Evolutionary conservation across 2,329 filamentous ascomycete species (phyloP).

Genomic region (Cercospora janseana): DNA sequence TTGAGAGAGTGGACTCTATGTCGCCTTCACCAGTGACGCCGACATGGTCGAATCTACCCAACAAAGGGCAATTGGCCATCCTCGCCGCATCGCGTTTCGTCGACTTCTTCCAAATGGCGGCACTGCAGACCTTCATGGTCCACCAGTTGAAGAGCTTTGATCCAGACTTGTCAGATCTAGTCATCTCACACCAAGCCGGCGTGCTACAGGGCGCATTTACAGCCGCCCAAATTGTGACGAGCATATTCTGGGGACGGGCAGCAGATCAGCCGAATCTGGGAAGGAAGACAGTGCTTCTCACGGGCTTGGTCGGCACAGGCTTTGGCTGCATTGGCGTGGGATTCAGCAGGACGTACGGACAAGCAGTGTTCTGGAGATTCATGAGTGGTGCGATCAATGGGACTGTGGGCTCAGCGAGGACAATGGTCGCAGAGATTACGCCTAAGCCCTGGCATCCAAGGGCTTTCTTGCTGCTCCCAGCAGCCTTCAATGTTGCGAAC

Average conservation of each 20-base stretch:
- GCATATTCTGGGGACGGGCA: slow-evolving; percentile 43
- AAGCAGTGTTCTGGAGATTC: slow-evolving; percentile 44
- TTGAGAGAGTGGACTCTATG: slow-evolving; percentile 1
- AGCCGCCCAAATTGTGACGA: slow-evolving; percentile 44
- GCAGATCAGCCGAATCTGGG: slow-evolving; percentile 48
- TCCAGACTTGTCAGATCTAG: slow-evolving; percentile 46
- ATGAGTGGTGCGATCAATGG: slow-evolving; percentile 44
- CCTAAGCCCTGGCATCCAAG: slow-evolving; percentile 43
- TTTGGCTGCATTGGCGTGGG: slow-evolving; percentile 43
- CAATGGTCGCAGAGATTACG: slow-evolving; percentile 44
- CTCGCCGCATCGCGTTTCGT: slow-evolving; percentile 44
- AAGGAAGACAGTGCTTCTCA: slow-evolving; percentile 42
- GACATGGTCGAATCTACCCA: slow-evolving; percentile 44
- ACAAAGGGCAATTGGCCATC: slow-evolving; percentile 43
- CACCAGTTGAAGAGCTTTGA: slow-evolving; percentile 46
- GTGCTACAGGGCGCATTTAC: slow-evolving; percentile 45
- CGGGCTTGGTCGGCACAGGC: slow-evolving; percentile 42
- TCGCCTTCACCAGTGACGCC: slow-evolving; percentile 21
- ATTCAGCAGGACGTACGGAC: slow-evolving; percentile 41
- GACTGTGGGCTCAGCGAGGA: slow-evolving; percentile 43
- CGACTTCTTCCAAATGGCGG: slow-evolving; percentile 48
- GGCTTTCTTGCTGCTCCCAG: slow-evolving; percentile 42
- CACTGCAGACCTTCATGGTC: slow-evolving; percentile 47
- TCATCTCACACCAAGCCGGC: slow-evolving; percentile 45
- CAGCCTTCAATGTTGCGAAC: slow-evolving; percentile 45